Evolutionary conservation across 2,329 filamentous ascomycete genomes (phyloP), one percentile per base, ranked within the genome.

Genomic region (Tolypocladium nubicola): DNA sequence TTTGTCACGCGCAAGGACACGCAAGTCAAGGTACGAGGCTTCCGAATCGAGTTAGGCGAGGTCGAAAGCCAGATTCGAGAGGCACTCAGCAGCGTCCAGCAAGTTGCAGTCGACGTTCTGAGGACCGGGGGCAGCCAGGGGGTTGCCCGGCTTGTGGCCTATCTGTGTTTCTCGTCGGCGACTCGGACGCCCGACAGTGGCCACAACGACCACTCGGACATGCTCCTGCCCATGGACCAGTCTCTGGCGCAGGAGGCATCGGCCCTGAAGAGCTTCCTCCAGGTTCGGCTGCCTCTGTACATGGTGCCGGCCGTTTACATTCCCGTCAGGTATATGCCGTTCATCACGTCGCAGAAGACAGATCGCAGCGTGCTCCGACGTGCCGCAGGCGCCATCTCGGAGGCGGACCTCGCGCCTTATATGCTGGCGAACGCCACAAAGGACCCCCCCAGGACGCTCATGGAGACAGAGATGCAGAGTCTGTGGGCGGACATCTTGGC

Each of bases 21-120:
- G 30, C 30, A 33, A 8, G 30, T 65, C 39, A 65, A 65, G 53
- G 59, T 64, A 5, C 52, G 61, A 21, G 63, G 63, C 8, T 54
- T 56, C 14, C 58, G 63, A 19, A 55, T 64, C 37, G 62, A 63
- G 54, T 49, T 60, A 35, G 57, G 57, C 41, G 60, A 63, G 35
- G 54, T 63, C 14, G 61, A 63, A 50, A 37, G 59, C 35, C 35
- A 35, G 10, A 58, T 60, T 19, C 38, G 55, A 39, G 39, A 52
- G 16, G 26, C 30, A 10, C 39, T 53, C 3, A 8, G 30, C 10
- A 8, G 47, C 14, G 47, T 26, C 30, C 16, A 14, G 21, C 47
- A 26, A 23, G 47, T 50, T 26, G 47, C 13, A 1, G 47, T 50
- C 30, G 39, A 16, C 39, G 30, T 33, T 33, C 21, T 23, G 21